These are phyloP conservation scores for Populus simonii DNA, from an alignment of 345 rosid species.

Conservation along the genomic window DNA sequence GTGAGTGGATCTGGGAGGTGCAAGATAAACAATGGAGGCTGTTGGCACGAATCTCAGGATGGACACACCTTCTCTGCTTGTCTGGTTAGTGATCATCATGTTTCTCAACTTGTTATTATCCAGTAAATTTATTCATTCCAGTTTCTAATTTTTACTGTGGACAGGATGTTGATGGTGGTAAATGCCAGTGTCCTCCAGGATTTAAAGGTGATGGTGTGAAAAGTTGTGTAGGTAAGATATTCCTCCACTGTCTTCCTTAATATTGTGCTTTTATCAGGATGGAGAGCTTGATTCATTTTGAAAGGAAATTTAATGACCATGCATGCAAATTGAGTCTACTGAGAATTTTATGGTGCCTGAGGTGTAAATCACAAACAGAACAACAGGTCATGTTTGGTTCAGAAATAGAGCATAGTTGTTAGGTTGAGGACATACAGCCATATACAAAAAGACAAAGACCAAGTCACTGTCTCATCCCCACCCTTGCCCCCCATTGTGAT, in stretches of 20 bases:
- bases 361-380: not conserved
- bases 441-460: not conserved
- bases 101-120: not conserved
- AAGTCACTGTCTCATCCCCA: not conserved
- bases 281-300: not conserved
- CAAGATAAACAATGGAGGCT: slow-evolving; percentile 68
- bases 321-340: not conserved
- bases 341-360: not conserved
- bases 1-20: slow-evolving; percentile 69
- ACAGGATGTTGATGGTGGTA: slow-evolving; percentile 67
- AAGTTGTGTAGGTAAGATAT: slow-evolving; percentile 68
- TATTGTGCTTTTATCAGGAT: not conserved
- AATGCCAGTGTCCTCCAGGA: slow-evolving; percentile 88
- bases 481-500: too few relatives aligned
- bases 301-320: not conserved
- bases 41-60: slow-evolving; percentile 58
- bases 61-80: slow-evolving; percentile 67
- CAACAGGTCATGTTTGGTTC: not conserved
- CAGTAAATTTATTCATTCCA: not conserved
- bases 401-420: not conserved
- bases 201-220: slow-evolving; percentile 86
- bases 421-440: not conserved
- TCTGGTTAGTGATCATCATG: slow-evolving; percentile 48
- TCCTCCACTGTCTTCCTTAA: not conserved
- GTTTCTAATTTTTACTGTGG: slow-evolving; percentile 20